Base-by-base conservation (phyloP, 1,284 basidiomycete genomes). In the Prillingera fragicola region DNA sequence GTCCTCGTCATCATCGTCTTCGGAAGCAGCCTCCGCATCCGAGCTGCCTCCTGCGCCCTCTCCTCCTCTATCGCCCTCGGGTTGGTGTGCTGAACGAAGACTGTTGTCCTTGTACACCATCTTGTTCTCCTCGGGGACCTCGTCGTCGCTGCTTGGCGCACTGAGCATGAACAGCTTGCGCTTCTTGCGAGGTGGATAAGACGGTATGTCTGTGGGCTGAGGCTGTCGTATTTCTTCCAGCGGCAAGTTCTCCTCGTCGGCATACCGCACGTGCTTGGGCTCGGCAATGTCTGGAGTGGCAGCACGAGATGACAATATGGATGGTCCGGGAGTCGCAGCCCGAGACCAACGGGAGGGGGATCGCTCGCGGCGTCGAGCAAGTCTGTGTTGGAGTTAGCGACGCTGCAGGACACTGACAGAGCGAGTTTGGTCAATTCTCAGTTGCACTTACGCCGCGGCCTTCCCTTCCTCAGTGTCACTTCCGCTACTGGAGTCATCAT, bases 211-310 rank as follows among this genome's bases (percentile, higher is more conserved):
- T 23, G 41, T 51, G 21, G 44, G 48, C 32, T 42, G 44, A 28
- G 38, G 45, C 58, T 45, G 46, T 17, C 50, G 48, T 17, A 43
- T 35, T n/a, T 41, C 48, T 33, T 60, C 59, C 4, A 67, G 39
- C 10, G 64, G 64, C 9, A 62, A 43, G 29, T 54, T 50, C 47
- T 65, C 62, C 34, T 65, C 66, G 39, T 68, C 65, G 3, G 65
- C 65, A 48, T 65, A 68, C 21, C 61, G 50, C n/a, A 68, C 64
- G 24, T 60, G 40, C 44, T 65, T 68, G 21, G 39, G 32, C n/a
- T n/a, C n/a, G 7, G 35, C 38, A 1, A 24, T 17, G 1, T 39
- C 42, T 1, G 40, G 33, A 4, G 42, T 34, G 3, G 38, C 34
- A 14, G 41, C 33, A 5, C 49, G 49, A 4, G 45, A 44, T n/a